These are phyloP conservation scores for Aspergillus tamarii DNA, from an alignment of 2,329 filamentous ascomycete species.

Conservation along the genomic window DNA sequence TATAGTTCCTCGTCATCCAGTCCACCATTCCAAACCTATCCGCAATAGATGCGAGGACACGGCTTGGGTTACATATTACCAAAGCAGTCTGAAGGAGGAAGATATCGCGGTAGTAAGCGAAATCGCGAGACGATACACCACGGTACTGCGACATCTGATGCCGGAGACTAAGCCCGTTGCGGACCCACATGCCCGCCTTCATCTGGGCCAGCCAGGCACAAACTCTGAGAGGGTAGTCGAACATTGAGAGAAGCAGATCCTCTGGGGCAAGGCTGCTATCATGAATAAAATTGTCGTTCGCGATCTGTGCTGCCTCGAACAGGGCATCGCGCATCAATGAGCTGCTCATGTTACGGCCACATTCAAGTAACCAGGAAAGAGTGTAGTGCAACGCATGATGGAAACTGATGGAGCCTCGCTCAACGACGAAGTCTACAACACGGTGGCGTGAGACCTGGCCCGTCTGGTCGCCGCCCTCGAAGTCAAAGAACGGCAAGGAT, in stretches of 20 bases:
- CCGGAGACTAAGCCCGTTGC: constrained; percentile 91
- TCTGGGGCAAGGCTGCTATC: constrained; percentile 62
- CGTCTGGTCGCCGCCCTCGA: constrained; percentile 58
- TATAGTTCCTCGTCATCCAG: constrained; percentile 85
- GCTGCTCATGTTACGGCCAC: constrained; percentile 73
- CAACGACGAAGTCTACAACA: constrained; percentile 85
- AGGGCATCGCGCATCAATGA: constrained; percentile 70
- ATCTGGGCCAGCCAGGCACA: constrained; percentile 98
- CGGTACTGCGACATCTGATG: constrained; percentile 95
- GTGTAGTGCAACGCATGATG: constrained; percentile 97
- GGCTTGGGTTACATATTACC: constrained; percentile 79
- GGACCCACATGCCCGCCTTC: constrained; percentile 97
- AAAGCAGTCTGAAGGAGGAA: constrained; percentile 90
- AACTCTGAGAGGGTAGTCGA: constrained; percentile 90
- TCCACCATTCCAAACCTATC: constrained; percentile 86
- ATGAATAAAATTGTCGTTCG: constrained; percentile 58
- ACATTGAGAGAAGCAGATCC: constrained; percentile 81
- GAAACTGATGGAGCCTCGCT: constrained; percentile 91
- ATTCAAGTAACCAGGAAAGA: constrained; percentile 92
- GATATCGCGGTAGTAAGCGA: constrained; percentile 91
- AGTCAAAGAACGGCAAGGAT: constrained; percentile 74
- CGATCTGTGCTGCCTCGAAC: constrained; percentile 66
- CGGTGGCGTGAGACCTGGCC: constrained; percentile 58
- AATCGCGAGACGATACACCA: constrained; percentile 84
- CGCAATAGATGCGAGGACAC: constrained; percentile 84